Conservation (phyloP, 495 filamentous ascomycete species). For the Annulohypoxylon nitens region DNA sequence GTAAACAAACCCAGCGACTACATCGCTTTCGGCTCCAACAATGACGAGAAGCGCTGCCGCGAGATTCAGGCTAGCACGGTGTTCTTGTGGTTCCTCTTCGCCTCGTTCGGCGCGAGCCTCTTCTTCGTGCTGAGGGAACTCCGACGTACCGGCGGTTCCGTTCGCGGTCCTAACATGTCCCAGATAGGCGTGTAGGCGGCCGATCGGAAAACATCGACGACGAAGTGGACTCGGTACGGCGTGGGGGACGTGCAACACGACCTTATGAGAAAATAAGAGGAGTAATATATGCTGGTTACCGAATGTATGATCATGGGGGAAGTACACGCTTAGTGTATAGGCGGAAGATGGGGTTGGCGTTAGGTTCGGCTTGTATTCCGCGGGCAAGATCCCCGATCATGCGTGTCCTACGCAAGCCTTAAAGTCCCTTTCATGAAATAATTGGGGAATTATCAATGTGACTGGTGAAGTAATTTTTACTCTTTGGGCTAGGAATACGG, state of each 20-base stretch:
- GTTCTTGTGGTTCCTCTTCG: conserved; percentile 66
- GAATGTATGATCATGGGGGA: conserved; percentile 23
- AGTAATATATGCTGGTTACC: conserved; percentile 18
- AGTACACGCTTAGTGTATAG: not conserved
- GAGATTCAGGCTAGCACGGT: conserved; percentile 63
- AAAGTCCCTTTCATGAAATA: not conserved
- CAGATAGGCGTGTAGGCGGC: conserved; percentile 59
- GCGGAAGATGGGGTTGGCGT: conserved; percentile 20
- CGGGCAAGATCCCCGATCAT: conserved; percentile 6
- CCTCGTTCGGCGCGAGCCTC: conserved; percentile 52
- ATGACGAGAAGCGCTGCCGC: conserved; percentile 62
- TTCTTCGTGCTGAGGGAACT: conserved; percentile 53
- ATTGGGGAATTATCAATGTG: not conserved
- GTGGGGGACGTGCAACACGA: conserved; percentile 28
- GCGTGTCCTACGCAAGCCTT: conserved; percentile 12
- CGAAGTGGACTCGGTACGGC: conserved; percentile 1
- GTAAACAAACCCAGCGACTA: conserved; percentile 50
- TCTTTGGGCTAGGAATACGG: conserved; percentile 21
- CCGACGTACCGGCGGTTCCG: conserved; percentile 58
- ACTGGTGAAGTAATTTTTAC: conserved; percentile 3
- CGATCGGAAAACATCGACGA: conserved; percentile 25
- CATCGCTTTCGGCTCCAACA: conserved; percentile 61
- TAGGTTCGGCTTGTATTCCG: conserved; percentile 3
- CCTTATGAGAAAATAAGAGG: conserved; percentile 17
- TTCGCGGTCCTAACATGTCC: conserved; percentile 60